Conservation (phyloP, 257 asterid genomes). For the Euphrasia confusa region DNA sequence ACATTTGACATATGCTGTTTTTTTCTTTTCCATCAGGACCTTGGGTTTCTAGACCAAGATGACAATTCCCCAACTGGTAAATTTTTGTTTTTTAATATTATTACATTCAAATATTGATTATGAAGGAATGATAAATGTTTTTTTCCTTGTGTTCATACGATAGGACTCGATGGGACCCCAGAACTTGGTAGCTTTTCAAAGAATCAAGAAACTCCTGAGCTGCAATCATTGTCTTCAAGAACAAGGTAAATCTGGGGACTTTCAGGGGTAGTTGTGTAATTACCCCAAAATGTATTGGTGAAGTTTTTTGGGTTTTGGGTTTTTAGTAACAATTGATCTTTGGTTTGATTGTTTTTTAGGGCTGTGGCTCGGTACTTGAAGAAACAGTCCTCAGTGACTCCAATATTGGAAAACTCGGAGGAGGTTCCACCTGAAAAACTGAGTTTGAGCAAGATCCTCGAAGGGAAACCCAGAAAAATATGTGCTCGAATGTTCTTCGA, state of each 20-base stretch:
- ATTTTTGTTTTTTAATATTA: slow-evolving; percentile 2
- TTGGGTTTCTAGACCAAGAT: slow-evolving; percentile 69
- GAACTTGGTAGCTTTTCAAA: slow-evolving; percentile 26
- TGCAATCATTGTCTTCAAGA: slow-evolving; percentile 50
- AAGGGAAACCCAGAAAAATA: slow-evolving; percentile 57
- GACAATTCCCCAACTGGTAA: slow-evolving; percentile 54
- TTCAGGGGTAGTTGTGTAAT: neutral
- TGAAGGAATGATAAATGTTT: slow-evolving; percentile 1
- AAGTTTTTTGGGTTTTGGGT: too few relatives aligned
- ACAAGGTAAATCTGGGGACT: slow-evolving; percentile 47
- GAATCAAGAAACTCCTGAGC: slow-evolving; percentile 36
- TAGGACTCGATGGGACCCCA: slow-evolving; percentile 57
- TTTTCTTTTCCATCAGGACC: slow-evolving; percentile 45
- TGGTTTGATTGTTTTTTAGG: slow-evolving; percentile 35
- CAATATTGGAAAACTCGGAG: slow-evolving; percentile 32
- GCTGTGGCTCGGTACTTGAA: slow-evolving; percentile 82
- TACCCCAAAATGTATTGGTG: too few relatives aligned
- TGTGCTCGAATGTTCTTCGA: slow-evolving; percentile 75
- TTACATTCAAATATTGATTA: slow-evolving; percentile 6
- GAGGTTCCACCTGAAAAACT: slow-evolving; percentile 36
- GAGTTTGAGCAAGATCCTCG: slow-evolving; percentile 57
- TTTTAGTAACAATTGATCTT: neutral
- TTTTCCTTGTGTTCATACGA: slow-evolving; percentile 20
- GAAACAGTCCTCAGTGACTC: slow-evolving; percentile 50
- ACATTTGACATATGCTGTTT: slow-evolving; percentile 20